These are phyloP conservation scores for Vigna hirtella DNA, from an alignment of 306 rosid species.

Conservation along the genomic window DNA sequence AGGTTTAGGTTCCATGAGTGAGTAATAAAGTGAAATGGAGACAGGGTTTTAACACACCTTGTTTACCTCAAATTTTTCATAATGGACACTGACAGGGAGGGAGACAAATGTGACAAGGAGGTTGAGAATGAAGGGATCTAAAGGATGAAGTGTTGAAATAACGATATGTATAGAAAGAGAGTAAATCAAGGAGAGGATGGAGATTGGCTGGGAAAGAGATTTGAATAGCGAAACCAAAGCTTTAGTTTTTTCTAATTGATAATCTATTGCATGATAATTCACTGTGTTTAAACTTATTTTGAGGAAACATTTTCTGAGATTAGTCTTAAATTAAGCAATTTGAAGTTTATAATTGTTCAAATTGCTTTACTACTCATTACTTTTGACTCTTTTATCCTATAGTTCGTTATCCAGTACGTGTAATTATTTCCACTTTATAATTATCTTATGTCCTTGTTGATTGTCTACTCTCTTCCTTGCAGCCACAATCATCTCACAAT, in stretches of 20 bases:
- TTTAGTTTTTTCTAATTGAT: neutral
- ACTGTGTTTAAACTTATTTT: conserved; percentile 1
- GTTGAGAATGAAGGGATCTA: no score
- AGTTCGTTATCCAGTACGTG: conserved; percentile 23
- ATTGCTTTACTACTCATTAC: conserved; percentile 23
- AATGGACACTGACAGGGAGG: no score
- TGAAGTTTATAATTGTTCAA: neutral
- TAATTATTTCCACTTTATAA: conserved; percentile 21
- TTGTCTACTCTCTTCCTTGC: conserved; percentile 47
- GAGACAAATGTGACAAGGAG: no score
- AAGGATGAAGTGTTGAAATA: no score
- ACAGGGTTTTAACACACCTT: no score
- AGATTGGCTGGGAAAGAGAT: no score
- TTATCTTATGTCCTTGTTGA: conserved; percentile 37
- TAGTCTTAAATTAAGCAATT: conserved; percentile 23
- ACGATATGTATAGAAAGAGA: no score
- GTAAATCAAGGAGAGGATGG: no score
- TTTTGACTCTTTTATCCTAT: conserved; percentile 10
- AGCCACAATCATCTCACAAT: conserved; percentile 83
- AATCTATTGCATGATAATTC: neutral
- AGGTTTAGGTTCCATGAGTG: no score
- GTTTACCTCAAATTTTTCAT: no score
- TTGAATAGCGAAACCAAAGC: no score
- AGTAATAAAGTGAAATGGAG: no score
- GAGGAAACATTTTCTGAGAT: conserved; percentile 5